Evolutionary conservation across 352 stramenopile genomes (phyloP).

Genomic region (Phytophthora cryptogea): DNA sequence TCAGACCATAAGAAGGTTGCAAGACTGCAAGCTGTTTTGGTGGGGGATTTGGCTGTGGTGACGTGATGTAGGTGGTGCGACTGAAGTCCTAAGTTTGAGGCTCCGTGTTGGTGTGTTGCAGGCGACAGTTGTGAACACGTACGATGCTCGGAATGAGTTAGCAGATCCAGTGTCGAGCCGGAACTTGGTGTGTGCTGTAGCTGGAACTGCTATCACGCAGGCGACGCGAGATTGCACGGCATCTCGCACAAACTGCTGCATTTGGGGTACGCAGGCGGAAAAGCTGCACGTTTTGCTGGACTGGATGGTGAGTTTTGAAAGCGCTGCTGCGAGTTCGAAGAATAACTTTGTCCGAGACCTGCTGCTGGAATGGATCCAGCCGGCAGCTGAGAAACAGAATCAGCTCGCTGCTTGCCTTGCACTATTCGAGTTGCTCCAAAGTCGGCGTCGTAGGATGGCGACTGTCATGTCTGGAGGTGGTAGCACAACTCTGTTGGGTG

Average conservation of each 20-base stretch:
- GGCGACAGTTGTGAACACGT: constrained; percentile 26
- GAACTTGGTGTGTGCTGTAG: constrained; percentile 56
- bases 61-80: neutral
- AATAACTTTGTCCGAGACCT: constrained; percentile 37
- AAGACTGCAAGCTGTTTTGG: constrained; percentile 48
- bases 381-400: constrained; percentile 41
- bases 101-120: neutral
- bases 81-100: neutral
- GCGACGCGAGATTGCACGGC: constrained; percentile 43
- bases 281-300: constrained; percentile 60
- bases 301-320: constrained; percentile 47
- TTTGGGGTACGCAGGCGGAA: constrained; percentile 51
- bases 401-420: constrained; percentile 62
- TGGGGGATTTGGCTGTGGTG: constrained; percentile 1
- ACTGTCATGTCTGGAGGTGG: neutral
- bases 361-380: constrained; percentile 40
- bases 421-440: constrained; percentile 65
- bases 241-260: constrained; percentile 58
- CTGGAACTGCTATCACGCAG: constrained; percentile 44
- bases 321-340: neutral
- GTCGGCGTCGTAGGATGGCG: constrained; percentile 23
- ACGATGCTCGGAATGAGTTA: constrained; percentile 3
- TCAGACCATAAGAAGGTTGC: constrained; percentile 70
- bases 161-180: constrained; percentile 14
- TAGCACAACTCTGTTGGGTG: constrained; percentile 8